Base-by-base conservation (phyloP, 495 filamentous ascomycete species). In the Aspergillus asperescens region DNA sequence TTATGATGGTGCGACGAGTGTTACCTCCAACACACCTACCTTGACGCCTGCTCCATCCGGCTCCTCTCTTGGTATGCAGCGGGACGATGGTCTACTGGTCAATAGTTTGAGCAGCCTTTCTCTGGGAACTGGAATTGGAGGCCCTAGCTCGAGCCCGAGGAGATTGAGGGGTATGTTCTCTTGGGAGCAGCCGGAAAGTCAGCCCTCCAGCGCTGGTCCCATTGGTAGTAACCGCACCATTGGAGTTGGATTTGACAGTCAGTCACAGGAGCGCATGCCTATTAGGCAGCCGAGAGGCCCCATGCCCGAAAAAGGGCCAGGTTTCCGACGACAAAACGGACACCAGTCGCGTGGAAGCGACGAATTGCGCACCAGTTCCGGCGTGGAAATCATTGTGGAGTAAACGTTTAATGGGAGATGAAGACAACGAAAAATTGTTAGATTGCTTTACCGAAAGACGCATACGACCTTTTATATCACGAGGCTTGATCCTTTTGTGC, bases 201-300 rank as follows among this genome's bases (percentile, higher is more conserved):
- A 71, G 71, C 68, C 66, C 57, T 73, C 70, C 49, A 64, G 66
- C 56, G 77, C 87, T 24, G 90, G 88, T 1, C 81, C 89, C 32
- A 95, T 94, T 62, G 89, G 90, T 55, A 90, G 90, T 68, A 90
- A 95, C 64, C 83, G 90, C 55, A 82, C 88, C 20, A 78, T 77
- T 57, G 86, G 83, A 62, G 76, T 81, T 39, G 73, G 71, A 58
- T 83, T 79, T 67, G 84, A 87, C 54, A 79, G 78, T 49, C 77
- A 77, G 54, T 77, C 78, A 46, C 81, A 83, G 54, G 85, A 83
- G 64, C 74, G 80, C 56, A 79, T 84, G 53, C 87, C 88, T 42
- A 82, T 91, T 56, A 78, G 90, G 55, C 89, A 95, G 67, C 89
- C 90, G 42, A 82, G 86, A 60, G 89, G 88, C 31, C 89, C 90